Conservation (phyloP, 2,329 filamentous ascomycete genomes). For the Nectriaceae sp. region DNA sequence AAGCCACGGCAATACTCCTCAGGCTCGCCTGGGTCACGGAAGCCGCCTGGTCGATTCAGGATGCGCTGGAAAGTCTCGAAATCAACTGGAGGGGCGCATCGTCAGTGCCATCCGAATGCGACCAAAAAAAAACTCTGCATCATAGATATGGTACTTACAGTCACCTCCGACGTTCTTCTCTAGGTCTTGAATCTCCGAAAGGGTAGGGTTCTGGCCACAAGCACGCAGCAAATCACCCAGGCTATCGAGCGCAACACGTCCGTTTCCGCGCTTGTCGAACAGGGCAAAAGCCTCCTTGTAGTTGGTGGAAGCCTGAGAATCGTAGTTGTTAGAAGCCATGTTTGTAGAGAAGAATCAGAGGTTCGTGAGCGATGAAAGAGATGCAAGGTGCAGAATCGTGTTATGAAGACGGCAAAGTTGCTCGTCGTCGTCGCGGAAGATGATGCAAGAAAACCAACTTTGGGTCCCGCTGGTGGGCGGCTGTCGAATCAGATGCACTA, state of each 20-base stretch:
- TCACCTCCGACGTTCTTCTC: conserved; percentile 89
- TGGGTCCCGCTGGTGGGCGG: conserved; percentile 17
- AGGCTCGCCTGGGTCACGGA: conserved; percentile 96
- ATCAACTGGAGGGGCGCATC: conserved; percentile 65
- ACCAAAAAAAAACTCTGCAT: background rate
- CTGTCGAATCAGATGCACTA: conserved; percentile 36
- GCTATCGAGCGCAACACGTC: conserved; percentile 82
- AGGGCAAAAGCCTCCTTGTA: conserved; percentile 99
- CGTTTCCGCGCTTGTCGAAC: conserved; percentile 98
- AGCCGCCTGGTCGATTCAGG: conserved; percentile 95
- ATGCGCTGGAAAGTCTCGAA: conserved; percentile 97
- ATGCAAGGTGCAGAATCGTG: background rate
- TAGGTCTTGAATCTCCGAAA: conserved; percentile 88
- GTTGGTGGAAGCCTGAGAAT: conserved; percentile 79
- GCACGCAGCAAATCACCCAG: conserved; percentile 93
- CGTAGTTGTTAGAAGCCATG: conserved; percentile 56
- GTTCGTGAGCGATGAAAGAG: background rate
- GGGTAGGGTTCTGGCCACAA: conserved; percentile 96
- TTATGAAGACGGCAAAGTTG: conserved; percentile 13
- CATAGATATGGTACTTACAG: conserved; percentile 72
- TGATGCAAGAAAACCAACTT: conserved; percentile 26
- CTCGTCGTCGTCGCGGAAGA: conserved; percentile 15
- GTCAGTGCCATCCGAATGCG: conserved; percentile 12
- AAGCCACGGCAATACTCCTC: conserved; percentile 99
- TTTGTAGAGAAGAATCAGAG: conserved; percentile 11